Percentiles rank a stretch among this genome's conserved stretches.
Conservation (phyloP, 192 early-diverging fungal species). For the Coemansia erecta region DNA sequence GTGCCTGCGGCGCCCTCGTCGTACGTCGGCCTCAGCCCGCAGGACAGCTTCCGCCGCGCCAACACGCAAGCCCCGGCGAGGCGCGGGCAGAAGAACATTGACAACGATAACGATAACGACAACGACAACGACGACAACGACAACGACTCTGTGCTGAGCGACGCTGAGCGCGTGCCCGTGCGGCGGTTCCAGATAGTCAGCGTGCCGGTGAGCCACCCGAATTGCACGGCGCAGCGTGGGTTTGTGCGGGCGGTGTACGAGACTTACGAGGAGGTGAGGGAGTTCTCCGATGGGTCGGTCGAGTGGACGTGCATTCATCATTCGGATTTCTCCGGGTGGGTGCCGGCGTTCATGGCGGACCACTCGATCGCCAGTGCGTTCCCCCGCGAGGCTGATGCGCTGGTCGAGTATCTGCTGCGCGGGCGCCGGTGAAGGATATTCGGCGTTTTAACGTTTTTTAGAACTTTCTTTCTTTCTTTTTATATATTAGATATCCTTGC, state of each 20-base stretch:
- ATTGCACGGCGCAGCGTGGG: slow-evolving; percentile 27
- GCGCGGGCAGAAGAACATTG: too few relatives aligned
- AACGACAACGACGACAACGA: neutral
- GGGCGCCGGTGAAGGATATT: neutral
- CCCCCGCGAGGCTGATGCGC: slow-evolving; percentile 32
- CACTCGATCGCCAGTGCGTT: slow-evolving; percentile 34
- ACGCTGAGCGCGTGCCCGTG: neutral
- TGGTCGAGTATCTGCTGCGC: slow-evolving; percentile 27
- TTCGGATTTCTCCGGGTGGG: slow-evolving; percentile 46
- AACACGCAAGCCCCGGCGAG: too few relatives aligned
- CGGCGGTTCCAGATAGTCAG: slow-evolving; percentile 40
- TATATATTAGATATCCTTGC: neutral
- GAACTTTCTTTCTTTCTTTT: neutral
- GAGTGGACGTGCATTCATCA: slow-evolving; percentile 47
- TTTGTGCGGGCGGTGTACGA: slow-evolving; percentile 42
- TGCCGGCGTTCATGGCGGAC: slow-evolving; percentile 40
- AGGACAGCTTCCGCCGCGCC: too few relatives aligned
- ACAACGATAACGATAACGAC: too few relatives aligned
- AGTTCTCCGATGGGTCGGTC: slow-evolving; percentile 28
- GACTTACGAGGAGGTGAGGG: slow-evolving; percentile 43
- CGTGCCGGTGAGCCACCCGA: slow-evolving; percentile 20
- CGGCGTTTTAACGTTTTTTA: slow-evolving; percentile 2
- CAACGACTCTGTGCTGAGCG: neutral
- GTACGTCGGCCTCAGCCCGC: too few relatives aligned
- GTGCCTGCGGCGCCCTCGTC: too few relatives aligned